Base-by-base conservation (phyloP, 2,329 filamentous ascomycete genomes). In the Coniochaeta sp. region DNA sequence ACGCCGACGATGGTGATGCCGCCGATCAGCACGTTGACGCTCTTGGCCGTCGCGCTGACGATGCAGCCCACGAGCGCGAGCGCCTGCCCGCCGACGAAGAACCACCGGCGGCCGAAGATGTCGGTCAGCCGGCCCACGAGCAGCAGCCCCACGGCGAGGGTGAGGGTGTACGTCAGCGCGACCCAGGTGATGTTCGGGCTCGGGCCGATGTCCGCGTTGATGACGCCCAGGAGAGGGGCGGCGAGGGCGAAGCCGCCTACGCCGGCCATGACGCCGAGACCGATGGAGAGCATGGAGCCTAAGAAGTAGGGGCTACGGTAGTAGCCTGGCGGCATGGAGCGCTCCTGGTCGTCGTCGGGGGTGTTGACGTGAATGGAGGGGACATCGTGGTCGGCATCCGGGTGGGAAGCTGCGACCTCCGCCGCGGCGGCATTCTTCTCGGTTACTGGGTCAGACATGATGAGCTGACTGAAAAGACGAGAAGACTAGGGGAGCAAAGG, bases 1-100 rank as follows among this genome's bases (percentile, higher is more conserved):
- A 68, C 58, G 20, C 70, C 71, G 49, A 62, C 60, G 45, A 71
- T 61, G n/a, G 63, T 63, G 51, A 61, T 67, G 35, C 65, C 68
- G 30, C 58, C 62, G 52, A 73, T 70, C 31, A 73, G 54, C 13
- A 63, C 63, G 40, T 62, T 61, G 52, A 73, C 61, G 32, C 58
- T 63, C 30, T 64, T 59, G 5, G 69, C 69, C 8, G 63, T 64
- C 12, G 66, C 67, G 50, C 65, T 64, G 46, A 71, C 60, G 46
- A 72, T 65, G 48, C 61, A 61, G 7, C 69, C 67, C 42, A 72
- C 57, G 20, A 71, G 60, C 5, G 62, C 65, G 1, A 72, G 58
- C 6, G 53, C 56, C n/a, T 59, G 61, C 24, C 63, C 63, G 22
- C 56, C 54, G 33, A 63, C 57, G 48, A 63, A 63, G 30, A 61